A percentile compares a stretch with the other conserved stretches of the same genome.
These are phyloP conservation scores for Neurospora sp. DNA, from an alignment of 495 filamentous ascomycete genomes.

Conservation along the genomic window DNA sequence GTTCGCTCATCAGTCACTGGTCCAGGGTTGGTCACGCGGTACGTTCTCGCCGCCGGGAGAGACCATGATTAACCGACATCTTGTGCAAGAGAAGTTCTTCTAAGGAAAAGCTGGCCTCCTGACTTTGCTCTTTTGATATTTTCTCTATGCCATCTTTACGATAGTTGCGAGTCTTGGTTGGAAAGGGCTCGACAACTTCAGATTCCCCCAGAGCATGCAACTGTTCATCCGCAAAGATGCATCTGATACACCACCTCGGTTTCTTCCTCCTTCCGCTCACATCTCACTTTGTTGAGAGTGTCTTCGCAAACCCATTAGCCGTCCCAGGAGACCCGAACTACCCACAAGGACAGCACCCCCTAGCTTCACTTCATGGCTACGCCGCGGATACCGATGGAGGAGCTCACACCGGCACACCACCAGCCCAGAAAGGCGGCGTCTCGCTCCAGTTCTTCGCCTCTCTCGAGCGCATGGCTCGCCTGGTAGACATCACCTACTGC, in stretches of 20 bases:
- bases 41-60: neutral
- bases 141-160: neutral
- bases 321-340: neutral
- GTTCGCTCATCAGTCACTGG: neutral
- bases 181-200: neutral
- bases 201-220: neutral
- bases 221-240: neutral
- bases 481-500: slow-evolving; percentile 95
- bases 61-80: neutral
- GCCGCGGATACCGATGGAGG: neutral
- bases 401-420: neutral
- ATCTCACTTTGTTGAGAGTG: neutral
- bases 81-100: neutral
- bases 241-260: neutral
- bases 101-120: neutral
- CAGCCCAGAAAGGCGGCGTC: slow-evolving; percentile 29
- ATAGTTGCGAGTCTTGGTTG: neutral
- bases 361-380: neutral
- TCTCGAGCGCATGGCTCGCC: slow-evolving; percentile 72
- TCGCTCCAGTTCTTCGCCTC: slow-evolving; percentile 62
- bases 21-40: slow-evolving; percentile 12
- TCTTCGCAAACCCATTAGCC: neutral
- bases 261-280: neutral
- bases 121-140: neutral
- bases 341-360: neutral